Conservation (phyloP, 495 filamentous ascomycete genomes). For the Hypoxylon fuscum region DNA sequence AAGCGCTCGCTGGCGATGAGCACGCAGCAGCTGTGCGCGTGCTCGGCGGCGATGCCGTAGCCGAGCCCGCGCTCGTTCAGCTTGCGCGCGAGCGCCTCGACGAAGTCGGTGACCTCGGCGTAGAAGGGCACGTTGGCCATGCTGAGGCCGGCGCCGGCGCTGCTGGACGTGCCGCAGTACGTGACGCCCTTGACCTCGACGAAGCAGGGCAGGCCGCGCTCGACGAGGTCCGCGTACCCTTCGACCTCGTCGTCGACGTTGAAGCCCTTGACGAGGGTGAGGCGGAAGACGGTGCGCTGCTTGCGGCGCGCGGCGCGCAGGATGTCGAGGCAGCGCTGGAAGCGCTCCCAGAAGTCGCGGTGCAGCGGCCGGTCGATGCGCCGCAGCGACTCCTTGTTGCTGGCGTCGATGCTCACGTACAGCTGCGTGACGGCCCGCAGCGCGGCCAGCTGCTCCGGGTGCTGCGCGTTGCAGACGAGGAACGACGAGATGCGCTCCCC, state of each 20-base stretch:
- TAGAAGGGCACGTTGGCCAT: constrained; percentile 98
- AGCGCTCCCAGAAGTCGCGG: constrained; percentile 97
- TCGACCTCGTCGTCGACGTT: constrained; percentile 92
- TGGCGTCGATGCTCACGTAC: constrained; percentile 95
- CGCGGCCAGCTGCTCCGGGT: constrained; percentile 86
- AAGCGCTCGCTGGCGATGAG: constrained; percentile 84
- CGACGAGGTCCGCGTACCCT: constrained; percentile 90
- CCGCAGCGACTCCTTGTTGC: constrained; percentile 84
- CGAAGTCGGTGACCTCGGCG: constrained; percentile 84
- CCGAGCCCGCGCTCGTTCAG: constrained; percentile 71
- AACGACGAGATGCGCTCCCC: constrained; percentile 88
- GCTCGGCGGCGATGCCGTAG: constrained; percentile 94
- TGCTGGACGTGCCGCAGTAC: constrained; percentile 89
- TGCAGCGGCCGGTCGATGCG: constrained; percentile 92
- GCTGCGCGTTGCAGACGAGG: constrained; percentile 97
- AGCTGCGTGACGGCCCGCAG: constrained; percentile 88
- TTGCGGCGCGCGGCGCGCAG: constrained; percentile 78
- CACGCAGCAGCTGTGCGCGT: constrained; percentile 92
- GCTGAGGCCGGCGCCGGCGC: constrained; percentile 80
- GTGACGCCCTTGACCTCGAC: constrained; percentile 97
- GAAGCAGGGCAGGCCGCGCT: constrained; percentile 84
- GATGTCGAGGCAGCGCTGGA: constrained; percentile 89
- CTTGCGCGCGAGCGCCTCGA: constrained; percentile 72
- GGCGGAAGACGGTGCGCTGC: constrained; percentile 92
- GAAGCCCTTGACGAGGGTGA: constrained; percentile 93